Evolutionary conservation across 495 filamentous ascomycete species (phyloP).

Genomic region (Tuber borchii): DNA sequence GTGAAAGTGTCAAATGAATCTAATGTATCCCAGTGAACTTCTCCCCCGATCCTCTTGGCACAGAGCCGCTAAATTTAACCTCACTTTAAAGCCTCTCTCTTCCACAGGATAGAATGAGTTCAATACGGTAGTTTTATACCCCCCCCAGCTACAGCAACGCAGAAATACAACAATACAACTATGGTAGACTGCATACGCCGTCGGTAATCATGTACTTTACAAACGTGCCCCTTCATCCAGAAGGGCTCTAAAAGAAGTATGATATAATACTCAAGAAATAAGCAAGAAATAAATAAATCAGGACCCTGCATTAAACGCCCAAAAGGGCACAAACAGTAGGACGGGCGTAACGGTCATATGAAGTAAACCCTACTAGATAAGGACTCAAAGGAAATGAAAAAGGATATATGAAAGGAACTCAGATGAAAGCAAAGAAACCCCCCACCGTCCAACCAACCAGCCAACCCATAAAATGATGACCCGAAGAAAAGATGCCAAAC

Average conservation of each 20-base stretch:
- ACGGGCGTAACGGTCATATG: not conserved
- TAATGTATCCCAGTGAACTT: not conserved
- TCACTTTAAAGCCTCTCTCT: not conserved
- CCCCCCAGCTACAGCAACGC: not conserved
- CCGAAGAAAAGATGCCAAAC: not conserved
- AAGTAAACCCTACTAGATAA: not conserved
- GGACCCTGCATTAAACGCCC: not conserved
- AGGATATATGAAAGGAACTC: not conserved
- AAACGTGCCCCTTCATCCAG: not conserved
- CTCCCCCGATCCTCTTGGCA: not conserved
- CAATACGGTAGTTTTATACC: not conserved
- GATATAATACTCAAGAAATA: constrained; percentile 1
- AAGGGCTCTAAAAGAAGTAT: not conserved
- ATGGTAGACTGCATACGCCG: not conserved
- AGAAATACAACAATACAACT: not conserved
- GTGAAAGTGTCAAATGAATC: constrained; percentile 17
- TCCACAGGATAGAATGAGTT: not conserved
- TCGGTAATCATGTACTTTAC: constrained; percentile 2
- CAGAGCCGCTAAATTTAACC: not conserved
- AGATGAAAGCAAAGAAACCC: not conserved
- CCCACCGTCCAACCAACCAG: not conserved
- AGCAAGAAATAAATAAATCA: not conserved
- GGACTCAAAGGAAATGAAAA: not conserved
- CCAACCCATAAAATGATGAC: not conserved
- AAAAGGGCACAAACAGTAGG: not conserved